Evolutionary conservation across 2,329 filamentous ascomycete species (phyloP), one percentile per base, ranked within the genome.

Genomic region (Stylonectria norvegica): DNA sequence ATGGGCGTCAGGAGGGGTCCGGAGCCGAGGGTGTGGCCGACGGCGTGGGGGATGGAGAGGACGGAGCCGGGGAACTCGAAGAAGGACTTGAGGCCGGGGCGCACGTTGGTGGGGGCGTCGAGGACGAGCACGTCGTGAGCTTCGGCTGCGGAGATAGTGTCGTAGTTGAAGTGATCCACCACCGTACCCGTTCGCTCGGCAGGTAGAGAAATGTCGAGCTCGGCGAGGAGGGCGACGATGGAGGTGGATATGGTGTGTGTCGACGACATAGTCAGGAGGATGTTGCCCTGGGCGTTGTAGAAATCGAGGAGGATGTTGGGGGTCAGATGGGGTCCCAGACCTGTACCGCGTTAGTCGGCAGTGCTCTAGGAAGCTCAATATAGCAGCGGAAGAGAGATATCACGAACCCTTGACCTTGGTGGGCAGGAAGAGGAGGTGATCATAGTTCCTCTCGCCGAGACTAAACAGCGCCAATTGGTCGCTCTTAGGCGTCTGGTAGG

Each of bases 151-250:
- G 85, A 88, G 20, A 78, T 55, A 41, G 77, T 74, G 60, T 97
- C 91, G 69, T 93, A 93, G 71, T 88, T 86, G 80, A 97, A 96
- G 73, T 98, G 93, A 68, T 97, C 93, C 47, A 97, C 84, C 5
- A 95, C 85, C 42, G 91, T 73, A 42, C 87, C 83, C 40, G 85
- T 88, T 58, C 90, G 87, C 67, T 95, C 91, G 23, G 80, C 69
- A 27, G 93, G 88, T n/a, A 96, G 79, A 52, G 83, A 75, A 59
- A 98, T 86, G 61, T 96, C 91, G 63, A 96, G 76, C 68, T 97
- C 89, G 57, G 86, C 72, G 36, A 97, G 85, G 41, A 95, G 75
- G 29, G 85, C 85, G 51, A 82, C 81, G 55, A 96, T 70, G 34
- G 86, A 81, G 39, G 79, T 81, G 11, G 91, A 82, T 3, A 85